These are phyloP conservation scores for Dorcoceras hygrometricum DNA, from an alignment of 257 asterid genomes.

Conservation along the genomic window DNA sequence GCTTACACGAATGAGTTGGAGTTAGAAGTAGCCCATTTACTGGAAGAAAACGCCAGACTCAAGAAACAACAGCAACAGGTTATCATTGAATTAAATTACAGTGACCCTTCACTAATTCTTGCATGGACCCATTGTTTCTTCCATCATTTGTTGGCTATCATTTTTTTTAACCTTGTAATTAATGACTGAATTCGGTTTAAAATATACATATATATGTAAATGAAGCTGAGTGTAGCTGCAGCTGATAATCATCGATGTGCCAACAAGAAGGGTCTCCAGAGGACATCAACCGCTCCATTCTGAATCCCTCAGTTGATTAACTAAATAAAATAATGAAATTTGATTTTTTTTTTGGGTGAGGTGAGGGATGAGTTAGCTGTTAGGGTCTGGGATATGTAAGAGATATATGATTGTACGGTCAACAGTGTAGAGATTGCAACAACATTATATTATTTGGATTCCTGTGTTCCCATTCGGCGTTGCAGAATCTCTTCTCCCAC, in stretches of 20 bases:
- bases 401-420: background rate
- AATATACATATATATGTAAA: too few species aligned
- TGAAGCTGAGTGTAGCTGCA: conserved; percentile 30
- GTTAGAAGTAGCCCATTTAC: conserved; percentile 27
- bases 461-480: background rate
- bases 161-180: background rate
- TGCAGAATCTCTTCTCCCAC: background rate
- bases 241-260: conserved; percentile 17
- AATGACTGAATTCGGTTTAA: background rate
- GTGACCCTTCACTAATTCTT: too few species aligned
- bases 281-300: conserved; percentile 36
- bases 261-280: conserved; percentile 24
- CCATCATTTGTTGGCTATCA: background rate
- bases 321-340: too few species aligned
- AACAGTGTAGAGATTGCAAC: background rate
- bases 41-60: conserved; percentile 38
- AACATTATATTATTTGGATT: background rate
- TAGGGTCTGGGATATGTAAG: background rate
- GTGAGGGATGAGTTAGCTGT: too few species aligned
- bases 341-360: too few species aligned
- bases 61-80: conserved; percentile 41
- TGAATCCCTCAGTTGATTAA: background rate
- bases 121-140: background rate
- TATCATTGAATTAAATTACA: too few species aligned
- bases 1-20: conserved; percentile 39